Conservation (phyloP, 2,329 filamentous ascomycete genomes). For the Leptographium lundbergii region DNA sequence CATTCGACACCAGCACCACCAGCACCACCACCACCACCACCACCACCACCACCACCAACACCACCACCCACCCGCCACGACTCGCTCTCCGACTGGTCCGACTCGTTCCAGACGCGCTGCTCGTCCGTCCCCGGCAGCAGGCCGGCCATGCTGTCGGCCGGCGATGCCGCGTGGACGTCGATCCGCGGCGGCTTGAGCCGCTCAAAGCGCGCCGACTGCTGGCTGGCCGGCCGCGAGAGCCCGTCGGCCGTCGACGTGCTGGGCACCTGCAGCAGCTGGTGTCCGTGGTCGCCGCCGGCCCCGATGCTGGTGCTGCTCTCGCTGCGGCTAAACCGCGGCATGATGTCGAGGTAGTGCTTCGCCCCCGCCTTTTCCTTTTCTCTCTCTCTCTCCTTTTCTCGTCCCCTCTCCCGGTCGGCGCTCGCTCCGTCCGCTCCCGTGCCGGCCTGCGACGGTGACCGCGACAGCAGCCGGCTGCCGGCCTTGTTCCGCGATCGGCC, state of each 20-base stretch:
- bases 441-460: constrained; percentile 17
- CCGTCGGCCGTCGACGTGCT: not conserved
- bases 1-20: no score
- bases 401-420: constrained; percentile 5
- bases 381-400: no score
- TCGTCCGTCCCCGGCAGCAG: constrained; percentile 8
- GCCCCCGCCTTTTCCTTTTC: constrained; percentile 17
- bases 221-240: constrained; percentile 22
- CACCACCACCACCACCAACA: not conserved
- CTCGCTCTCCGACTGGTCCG: constrained; percentile 8
- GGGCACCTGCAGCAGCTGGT: not conserved
- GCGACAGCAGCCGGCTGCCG: constrained; percentile 11
- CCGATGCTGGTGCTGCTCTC: not conserved
- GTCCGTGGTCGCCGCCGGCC: not conserved
- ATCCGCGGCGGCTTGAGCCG: constrained; percentile 36
- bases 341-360: constrained; percentile 37
- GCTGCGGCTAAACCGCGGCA: constrained; percentile 32
- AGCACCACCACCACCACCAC: not conserved
- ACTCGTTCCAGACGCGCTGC: not conserved
- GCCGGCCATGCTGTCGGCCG: constrained; percentile 17
- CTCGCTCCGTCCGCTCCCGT: not conserved
- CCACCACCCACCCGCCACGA: not conserved
- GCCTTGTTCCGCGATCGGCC: constrained; percentile 22
- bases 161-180: constrained; percentile 30
- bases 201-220: constrained; percentile 32